Conservation (phyloP, 306 rosid genomes). For the Quercus wislizeni region DNA sequence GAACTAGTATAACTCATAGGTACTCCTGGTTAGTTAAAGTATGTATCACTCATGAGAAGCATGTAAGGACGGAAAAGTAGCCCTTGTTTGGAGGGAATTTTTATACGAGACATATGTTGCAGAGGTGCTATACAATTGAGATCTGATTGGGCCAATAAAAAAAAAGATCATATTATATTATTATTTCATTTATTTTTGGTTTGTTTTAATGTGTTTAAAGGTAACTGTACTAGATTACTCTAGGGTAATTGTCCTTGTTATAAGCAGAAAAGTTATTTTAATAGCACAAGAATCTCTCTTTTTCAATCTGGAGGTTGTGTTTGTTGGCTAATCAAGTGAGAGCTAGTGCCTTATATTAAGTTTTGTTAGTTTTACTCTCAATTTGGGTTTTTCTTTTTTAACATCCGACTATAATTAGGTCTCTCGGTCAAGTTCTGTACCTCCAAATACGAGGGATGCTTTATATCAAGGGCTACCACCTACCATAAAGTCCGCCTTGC, state of each 20-base stretch:
- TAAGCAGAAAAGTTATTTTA: not conserved
- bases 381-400: conserved; percentile 15
- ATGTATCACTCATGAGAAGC: not conserved
- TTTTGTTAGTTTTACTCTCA: not conserved
- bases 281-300: not conserved
- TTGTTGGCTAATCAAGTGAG: not conserved
- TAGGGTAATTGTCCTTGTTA: not conserved
- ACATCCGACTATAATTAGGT: conserved; percentile 57
- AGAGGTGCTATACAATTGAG: not conserved
- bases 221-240: not conserved
- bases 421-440: conserved; percentile 93
- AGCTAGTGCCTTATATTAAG: not conserved
- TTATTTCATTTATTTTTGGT: not conserved
- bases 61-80: not conserved
- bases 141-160: too few relatives aligned
- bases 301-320: not conserved
- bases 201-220: not conserved
- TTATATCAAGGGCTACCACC: conserved; percentile 96
- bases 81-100: not conserved
- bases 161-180: not conserved
- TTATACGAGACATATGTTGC: not conserved
- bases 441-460: conserved; percentile 93
- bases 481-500: conserved; percentile 76
- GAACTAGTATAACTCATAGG: not conserved
- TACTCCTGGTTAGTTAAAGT: not conserved